These are phyloP conservation scores for Penicillium coprophilum DNA, from an alignment of 495 filamentous ascomycete species.

Conservation along the genomic window DNA sequence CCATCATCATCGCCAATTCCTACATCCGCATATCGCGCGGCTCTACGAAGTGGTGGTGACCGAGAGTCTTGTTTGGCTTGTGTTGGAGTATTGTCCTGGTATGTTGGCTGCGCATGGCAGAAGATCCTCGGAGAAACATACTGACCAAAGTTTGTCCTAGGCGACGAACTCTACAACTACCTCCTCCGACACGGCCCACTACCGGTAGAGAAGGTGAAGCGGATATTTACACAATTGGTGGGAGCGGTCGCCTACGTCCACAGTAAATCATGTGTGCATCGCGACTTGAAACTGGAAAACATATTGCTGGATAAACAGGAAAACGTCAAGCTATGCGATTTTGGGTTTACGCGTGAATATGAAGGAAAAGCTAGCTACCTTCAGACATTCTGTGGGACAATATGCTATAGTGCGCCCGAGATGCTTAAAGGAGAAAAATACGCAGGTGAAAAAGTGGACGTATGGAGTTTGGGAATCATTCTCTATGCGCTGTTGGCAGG, in stretches of 20 bases:
- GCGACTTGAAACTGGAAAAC: conserved; percentile 95
- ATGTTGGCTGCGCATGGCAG: conserved; percentile 27
- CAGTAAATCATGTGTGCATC: conserved; percentile 91
- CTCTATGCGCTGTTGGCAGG: conserved; percentile 89
- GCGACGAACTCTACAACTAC: conserved; percentile 96
- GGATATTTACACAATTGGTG: conserved; percentile 92
- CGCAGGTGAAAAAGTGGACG: conserved; percentile 94
- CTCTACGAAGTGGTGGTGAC: conserved; percentile 98
- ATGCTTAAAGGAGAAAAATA: conserved; percentile 99
- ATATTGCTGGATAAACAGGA: conserved; percentile 95
- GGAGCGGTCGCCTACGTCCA: conserved; percentile 96
- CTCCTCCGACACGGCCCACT: conserved; percentile 82
- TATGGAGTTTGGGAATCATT: conserved; percentile 97
- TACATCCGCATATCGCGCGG: conserved; percentile 95
- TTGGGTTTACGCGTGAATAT: conserved; percentile 97
- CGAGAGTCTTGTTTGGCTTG: conserved; percentile 91
- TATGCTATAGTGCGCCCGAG: conserved; percentile 96
- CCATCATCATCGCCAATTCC: conserved; percentile 95
- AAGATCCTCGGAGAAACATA: background rate
- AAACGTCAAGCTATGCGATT: conserved; percentile 98
- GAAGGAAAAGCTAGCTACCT: conserved; percentile 92
- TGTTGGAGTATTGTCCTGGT: conserved; percentile 96
- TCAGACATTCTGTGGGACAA: conserved; percentile 96
- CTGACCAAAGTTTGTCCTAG: conserved; percentile 42
- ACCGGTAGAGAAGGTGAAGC: conserved; percentile 85